These are phyloP conservation scores for Ambrosia trifida DNA, from an alignment of 129 eudicot species.

Conservation along the genomic window DNA sequence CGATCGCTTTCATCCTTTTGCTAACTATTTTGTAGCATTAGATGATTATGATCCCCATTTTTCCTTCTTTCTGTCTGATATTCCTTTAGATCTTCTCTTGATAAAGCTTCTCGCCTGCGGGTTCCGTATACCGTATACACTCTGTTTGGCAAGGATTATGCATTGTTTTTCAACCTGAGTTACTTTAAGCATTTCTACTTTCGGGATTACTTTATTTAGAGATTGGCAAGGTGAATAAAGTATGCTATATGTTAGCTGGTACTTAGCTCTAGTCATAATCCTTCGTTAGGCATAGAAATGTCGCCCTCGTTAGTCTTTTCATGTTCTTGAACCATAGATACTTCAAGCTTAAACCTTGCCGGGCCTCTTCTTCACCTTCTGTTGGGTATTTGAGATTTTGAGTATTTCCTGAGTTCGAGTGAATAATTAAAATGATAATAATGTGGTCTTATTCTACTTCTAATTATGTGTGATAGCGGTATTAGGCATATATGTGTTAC, in stretches of 20 bases:
- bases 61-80: constrained; percentile 23
- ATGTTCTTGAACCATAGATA: constrained; percentile 9
- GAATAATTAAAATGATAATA: not conserved
- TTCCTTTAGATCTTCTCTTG: constrained; percentile 22
- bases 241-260: not conserved
- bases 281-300: constrained; percentile 9
- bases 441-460: constrained; percentile 8
- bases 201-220: constrained; percentile 27
- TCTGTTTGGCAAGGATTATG: constrained; percentile 9
- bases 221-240: not conserved
- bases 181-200: constrained; percentile 23
- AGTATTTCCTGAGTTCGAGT: constrained; percentile 10
- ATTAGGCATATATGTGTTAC: constrained; percentile 18
- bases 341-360: not conserved
- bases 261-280: not conserved
- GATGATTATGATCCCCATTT: constrained; percentile 7
- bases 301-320: constrained; percentile 12
- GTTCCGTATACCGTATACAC: constrained; percentile 8
- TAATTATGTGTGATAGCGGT: constrained; percentile 1
- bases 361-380: constrained; percentile 2
- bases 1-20: constrained; percentile 17
- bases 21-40: constrained; percentile 15
- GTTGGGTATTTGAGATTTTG: not conserved
- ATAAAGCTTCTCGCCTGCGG: constrained; percentile 1
- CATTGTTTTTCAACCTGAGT: constrained; percentile 14